Conservation (phyloP, 2,329 filamentous ascomycete genomes). For the Trichoderma koningiopsis region DNA sequence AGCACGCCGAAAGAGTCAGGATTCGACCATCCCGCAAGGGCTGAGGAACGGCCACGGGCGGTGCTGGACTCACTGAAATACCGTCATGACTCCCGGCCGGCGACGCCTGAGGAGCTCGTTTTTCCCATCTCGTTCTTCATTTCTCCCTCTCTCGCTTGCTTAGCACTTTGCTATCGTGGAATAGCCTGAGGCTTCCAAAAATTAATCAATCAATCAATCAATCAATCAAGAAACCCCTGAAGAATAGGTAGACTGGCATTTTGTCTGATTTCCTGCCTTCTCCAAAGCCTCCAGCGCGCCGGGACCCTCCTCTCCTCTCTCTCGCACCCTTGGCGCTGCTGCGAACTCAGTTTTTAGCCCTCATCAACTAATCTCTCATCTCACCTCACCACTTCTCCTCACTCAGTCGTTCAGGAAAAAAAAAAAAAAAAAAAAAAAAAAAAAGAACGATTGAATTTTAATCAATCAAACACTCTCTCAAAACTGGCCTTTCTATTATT, state of each 20-base stretch:
- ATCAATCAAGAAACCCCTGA: neutral
- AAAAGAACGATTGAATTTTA: neutral
- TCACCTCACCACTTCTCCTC: neutral
- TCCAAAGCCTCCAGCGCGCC: constrained; percentile 22
- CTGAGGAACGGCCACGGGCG: constrained; percentile 14
- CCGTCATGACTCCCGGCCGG: constrained; percentile 38
- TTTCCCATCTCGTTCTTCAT: constrained; percentile 26
- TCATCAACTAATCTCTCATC: neutral
- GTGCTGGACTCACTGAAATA: constrained; percentile 39
- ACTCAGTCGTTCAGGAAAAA: constrained; percentile 2
- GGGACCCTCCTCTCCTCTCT: neutral
- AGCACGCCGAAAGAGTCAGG: constrained; percentile 51
- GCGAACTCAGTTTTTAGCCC: constrained; percentile 3
- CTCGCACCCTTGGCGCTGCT: constrained; percentile 26
- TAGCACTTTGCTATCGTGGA: neutral
- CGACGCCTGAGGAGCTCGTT: constrained; percentile 38
- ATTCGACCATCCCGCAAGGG: constrained; percentile 35
- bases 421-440: constrained; percentile 12
- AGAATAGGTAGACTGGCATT: neutral
- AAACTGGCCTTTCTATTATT: neutral
- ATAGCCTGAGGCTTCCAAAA: neutral
- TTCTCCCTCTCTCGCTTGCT: neutral
- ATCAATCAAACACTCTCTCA: neutral
- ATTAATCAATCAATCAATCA: neutral
- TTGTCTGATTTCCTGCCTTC: neutral